phyloP scores from a whole-genome alignment of 208 protist species.

The Kentomonas sorsogonicus region DNA sequence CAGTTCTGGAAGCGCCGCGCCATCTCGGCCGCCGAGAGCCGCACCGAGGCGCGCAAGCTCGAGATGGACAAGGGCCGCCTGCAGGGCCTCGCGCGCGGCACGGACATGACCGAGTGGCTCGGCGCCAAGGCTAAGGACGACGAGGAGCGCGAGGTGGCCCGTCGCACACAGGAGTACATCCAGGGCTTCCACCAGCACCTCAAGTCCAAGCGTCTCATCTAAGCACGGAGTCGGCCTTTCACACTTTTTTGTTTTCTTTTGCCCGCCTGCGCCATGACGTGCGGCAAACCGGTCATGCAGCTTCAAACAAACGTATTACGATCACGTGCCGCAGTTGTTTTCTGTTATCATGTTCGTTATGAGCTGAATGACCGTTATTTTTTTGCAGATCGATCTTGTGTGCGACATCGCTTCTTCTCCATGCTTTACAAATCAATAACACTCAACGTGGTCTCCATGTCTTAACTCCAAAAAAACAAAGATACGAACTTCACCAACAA shows the following conservation, averaged over 20 bases:
- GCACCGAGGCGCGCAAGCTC: slow-evolving; percentile 49
- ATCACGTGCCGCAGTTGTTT: too few species aligned
- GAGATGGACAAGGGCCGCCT: slow-evolving; percentile 67
- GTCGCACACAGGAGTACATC: slow-evolving; percentile 85
- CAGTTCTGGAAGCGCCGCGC: slow-evolving; percentile 86
- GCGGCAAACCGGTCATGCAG: too few species aligned
- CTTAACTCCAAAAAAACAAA: too few species aligned
- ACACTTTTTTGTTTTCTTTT: not conserved
- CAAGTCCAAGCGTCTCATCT: slow-evolving; percentile 85
- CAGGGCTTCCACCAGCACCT: slow-evolving; percentile 88
- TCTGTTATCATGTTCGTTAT: too few species aligned
- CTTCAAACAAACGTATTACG: too few species aligned
- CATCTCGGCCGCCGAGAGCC: slow-evolving; percentile 38
- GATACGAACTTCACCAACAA: too few species aligned
- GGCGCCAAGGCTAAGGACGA: slow-evolving; percentile 85
- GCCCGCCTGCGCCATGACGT: not conserved
- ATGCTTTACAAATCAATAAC: too few species aligned
- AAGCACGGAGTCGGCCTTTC: not conserved
- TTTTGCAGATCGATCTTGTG: too few species aligned
- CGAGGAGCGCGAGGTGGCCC: slow-evolving; percentile 81
- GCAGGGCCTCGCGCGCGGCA: slow-evolving; percentile 70
- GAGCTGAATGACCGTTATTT: too few species aligned
- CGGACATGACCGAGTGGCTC: slow-evolving; percentile 89
- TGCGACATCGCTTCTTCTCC: too few species aligned
- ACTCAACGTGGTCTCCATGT: too few species aligned